These are phyloP conservation scores for Grigorovia humatica DNA, from an alignment of 805 yeast species.

Conservation along the genomic window DNA sequence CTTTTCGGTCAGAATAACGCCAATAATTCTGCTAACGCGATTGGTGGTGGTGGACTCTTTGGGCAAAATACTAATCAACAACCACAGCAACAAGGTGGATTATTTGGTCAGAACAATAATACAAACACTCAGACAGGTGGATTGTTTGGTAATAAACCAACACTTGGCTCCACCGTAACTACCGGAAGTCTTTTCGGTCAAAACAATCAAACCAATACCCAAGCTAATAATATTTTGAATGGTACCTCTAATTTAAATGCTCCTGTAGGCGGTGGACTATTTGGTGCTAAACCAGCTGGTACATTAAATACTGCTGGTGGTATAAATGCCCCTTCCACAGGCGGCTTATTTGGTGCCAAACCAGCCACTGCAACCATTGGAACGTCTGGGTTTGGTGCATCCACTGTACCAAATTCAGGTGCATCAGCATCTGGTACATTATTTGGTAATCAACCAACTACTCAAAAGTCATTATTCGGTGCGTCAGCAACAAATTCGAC, in stretches of 20 bases:
- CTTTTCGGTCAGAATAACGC: conserved; percentile 27
- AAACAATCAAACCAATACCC: conserved; percentile 7
- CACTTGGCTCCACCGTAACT: conserved; percentile 16
- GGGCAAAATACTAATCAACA: conserved; percentile 23
- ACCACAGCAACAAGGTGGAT: conserved; percentile 11
- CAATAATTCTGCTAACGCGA: conserved; percentile 4
- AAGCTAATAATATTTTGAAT: conserved; percentile 5
- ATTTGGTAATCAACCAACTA: conserved; percentile 14
- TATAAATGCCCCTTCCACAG: conserved; percentile 1
- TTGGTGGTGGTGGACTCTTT: conserved; percentile 16
- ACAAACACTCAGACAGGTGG: conserved; percentile 14
- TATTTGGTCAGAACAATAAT: conserved; percentile 15
- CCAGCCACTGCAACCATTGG: conserved; percentile 3
- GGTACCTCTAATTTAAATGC: conserved; percentile 2
- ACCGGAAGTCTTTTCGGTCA: conserved; percentile 28
- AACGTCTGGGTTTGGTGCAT: neutral
- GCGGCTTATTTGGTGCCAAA: conserved; percentile 14
- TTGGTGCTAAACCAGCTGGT: conserved; percentile 6
- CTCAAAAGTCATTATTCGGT: conserved; percentile 2
- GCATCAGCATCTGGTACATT: conserved; percentile 7
- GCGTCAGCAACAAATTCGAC: conserved; percentile 5
- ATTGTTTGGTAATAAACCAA: conserved; percentile 19
- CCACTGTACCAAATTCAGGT: conserved; percentile 19
- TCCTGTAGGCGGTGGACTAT: conserved; percentile 10
- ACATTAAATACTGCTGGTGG: neutral